Evolutionary conservation across 2,329 filamentous ascomycete genomes (phyloP).

Genomic region (Emergomyces orientalis): DNA sequence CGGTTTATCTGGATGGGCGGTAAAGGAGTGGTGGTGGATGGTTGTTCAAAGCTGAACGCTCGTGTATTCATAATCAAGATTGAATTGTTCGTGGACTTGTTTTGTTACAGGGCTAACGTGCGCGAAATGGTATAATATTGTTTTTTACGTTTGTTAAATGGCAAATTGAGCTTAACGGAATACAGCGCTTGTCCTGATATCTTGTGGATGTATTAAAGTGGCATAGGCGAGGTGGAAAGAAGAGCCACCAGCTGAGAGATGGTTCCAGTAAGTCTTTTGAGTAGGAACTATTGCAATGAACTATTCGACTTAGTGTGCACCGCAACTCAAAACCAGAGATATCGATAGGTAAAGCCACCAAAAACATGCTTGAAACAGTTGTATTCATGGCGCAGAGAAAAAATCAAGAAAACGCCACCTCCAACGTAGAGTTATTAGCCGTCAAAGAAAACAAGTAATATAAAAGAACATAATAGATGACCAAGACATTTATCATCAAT

Average conservation of each 20-base stretch:
- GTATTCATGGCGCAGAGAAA: background rate
- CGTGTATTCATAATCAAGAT: background rate
- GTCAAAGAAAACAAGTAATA: background rate
- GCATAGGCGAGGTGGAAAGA: background rate
- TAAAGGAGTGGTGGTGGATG: constrained; percentile 38
- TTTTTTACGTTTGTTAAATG: background rate
- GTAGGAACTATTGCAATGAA: no score
- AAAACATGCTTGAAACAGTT: background rate
- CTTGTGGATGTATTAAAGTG: background rate
- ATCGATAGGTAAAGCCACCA: background rate
- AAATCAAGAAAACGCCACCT: background rate
- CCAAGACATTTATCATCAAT: constrained; percentile 20
- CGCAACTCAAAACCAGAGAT: background rate
- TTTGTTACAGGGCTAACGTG: background rate
- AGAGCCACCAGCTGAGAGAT: no score
- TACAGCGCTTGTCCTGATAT: background rate
- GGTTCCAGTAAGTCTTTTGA: no score
- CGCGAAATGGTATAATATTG: background rate
- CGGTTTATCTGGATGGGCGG: constrained; percentile 21
- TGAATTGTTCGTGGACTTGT: background rate
- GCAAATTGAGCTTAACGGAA: no score
- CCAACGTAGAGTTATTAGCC: background rate
- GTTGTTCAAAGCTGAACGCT: constrained; percentile 16
- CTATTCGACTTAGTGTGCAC: background rate
- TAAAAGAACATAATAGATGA: constrained; percentile 2